Evolutionary conservation across 2,329 filamentous ascomycete genomes (phyloP).

Genomic region (Cladosporium cucumerinum): DNA sequence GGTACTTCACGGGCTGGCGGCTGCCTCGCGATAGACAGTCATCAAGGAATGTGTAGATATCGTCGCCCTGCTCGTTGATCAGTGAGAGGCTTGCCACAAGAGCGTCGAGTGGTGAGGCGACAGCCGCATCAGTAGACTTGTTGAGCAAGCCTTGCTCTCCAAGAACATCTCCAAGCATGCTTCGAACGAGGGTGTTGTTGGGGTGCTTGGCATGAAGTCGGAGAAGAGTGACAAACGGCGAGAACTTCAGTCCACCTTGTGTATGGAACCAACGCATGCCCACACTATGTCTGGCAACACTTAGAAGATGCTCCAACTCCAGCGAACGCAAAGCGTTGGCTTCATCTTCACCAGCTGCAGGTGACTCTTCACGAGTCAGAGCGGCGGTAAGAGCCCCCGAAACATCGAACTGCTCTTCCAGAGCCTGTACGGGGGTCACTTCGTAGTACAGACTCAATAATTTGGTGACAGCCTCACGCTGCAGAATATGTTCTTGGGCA

Average conservation of each 20-base stretch:
- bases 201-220: constrained; percentile 49
- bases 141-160: constrained; percentile 66
- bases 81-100: constrained; percentile 45
- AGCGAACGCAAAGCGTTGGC: constrained; percentile 57
- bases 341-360: constrained; percentile 42
- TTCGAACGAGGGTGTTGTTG: constrained; percentile 39
- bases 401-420: constrained; percentile 84
- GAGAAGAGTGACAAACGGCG: constrained; percentile 70
- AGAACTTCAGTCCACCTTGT: constrained; percentile 57
- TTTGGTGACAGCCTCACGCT: constrained; percentile 74
- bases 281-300: constrained; percentile 74
- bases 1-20: constrained; percentile 76
- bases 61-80: constrained; percentile 25
- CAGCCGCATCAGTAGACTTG: constrained; percentile 28
- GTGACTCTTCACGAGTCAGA: constrained; percentile 45
- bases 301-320: constrained; percentile 76
- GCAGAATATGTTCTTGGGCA: constrained; percentile 61
- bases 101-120: constrained; percentile 40
- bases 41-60: constrained; percentile 70
- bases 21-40: constrained; percentile 76
- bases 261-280: constrained; percentile 90
- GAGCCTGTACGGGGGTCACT: constrained; percentile 71
- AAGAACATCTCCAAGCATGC: constrained; percentile 47
- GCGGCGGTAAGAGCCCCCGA: constrained; percentile 70
- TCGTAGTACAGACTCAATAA: constrained; percentile 83